Evolutionary conservation across 257 asterid species (phyloP).

Genomic region (Marsdenia floribunda): DNA sequence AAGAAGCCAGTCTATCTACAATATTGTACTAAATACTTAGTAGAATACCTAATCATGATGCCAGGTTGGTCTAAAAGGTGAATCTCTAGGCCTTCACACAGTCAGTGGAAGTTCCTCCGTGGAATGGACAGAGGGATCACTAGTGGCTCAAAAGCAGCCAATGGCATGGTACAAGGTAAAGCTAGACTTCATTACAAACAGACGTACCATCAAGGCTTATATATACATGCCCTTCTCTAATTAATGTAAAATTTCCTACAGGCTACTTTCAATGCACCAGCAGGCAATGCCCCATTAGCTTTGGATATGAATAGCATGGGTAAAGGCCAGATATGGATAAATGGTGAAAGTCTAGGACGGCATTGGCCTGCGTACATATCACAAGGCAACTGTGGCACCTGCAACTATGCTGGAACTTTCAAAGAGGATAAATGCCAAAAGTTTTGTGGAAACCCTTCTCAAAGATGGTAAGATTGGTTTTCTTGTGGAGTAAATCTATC

Average conservation of each 20-base stretch:
- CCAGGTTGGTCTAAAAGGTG: conserved; percentile 85
- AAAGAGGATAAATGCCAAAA: conserved; percentile 67
- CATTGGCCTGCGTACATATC: conserved; percentile 88
- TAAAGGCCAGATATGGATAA: conserved; percentile 90
- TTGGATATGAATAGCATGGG: conserved; percentile 88
- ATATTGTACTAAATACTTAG: background rate
- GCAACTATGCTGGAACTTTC: conserved; percentile 69
- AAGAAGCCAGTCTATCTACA: background rate
- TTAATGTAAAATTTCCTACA: conserved; percentile 18
- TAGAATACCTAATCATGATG: background rate
- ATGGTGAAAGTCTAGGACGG: conserved; percentile 81
- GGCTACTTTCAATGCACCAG: conserved; percentile 72
- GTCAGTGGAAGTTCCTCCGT: conserved; percentile 66
- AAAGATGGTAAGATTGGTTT: conserved; percentile 61
- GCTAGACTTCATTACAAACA: background rate
- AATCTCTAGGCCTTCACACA: conserved; percentile 45
- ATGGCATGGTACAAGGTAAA: conserved; percentile 96
- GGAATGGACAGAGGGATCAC: conserved; percentile 62
- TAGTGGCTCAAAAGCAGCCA: conserved; percentile 65
- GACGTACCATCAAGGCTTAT: background rate
- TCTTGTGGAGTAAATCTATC: background rate
- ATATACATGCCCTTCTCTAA: background rate
- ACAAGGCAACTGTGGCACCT: conserved; percentile 59
- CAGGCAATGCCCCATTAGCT: conserved; percentile 72
- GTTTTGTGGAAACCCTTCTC: conserved; percentile 82